Conservation (phyloP, 2,329 filamentous ascomycete genomes). For the Torrubiella hemipterigena region DNA sequence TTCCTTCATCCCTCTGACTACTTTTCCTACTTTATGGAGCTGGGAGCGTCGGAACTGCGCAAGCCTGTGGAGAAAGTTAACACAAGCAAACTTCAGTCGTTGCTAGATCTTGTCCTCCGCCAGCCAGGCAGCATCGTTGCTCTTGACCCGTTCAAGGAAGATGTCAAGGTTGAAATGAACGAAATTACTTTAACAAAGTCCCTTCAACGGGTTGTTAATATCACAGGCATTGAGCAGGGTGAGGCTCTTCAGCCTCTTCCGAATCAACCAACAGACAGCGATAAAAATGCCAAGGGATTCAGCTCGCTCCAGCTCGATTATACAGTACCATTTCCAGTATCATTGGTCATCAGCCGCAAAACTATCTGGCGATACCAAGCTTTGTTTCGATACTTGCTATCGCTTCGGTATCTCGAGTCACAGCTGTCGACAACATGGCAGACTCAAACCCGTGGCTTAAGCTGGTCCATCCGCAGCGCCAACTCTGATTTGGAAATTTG, state of each 20-base stretch:
- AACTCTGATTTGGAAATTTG: slow-evolving; percentile 69
- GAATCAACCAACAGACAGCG: slow-evolving; percentile 57
- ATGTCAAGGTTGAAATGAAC: slow-evolving; percentile 96
- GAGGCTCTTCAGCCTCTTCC: slow-evolving; percentile 66
- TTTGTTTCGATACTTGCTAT: slow-evolving; percentile 86
- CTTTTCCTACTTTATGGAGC: slow-evolving; percentile 94
- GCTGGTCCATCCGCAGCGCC: slow-evolving; percentile 73
- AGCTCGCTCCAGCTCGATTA: slow-evolving; percentile 93
- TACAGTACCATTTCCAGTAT: slow-evolving; percentile 85
- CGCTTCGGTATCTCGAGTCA: slow-evolving; percentile 78
- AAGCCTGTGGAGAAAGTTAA: slow-evolving; percentile 86
- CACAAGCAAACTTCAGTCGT: slow-evolving; percentile 81
- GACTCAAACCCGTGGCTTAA: slow-evolving; percentile 67
- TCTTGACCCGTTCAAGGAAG: slow-evolving; percentile 93
- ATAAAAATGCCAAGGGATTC: slow-evolving; percentile 81
- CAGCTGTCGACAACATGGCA: slow-evolving; percentile 83
- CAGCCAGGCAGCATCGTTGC: slow-evolving; percentile 91
- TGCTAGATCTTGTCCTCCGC: slow-evolving; percentile 92
- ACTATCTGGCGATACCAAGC: slow-evolving; percentile 96
- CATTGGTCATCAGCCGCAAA: slow-evolving; percentile 88
- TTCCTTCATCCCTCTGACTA: slow-evolving; percentile 97
- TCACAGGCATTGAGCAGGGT: slow-evolving; percentile 88
- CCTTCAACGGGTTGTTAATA: slow-evolving; percentile 91
- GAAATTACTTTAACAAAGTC: slow-evolving; percentile 86
- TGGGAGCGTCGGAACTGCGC: slow-evolving; percentile 77